Evolutionary conservation across 352 stramenopile genomes (phyloP), one percentile per base, ranked within the genome.

Genomic region (Blastocystis sp.): DNA sequence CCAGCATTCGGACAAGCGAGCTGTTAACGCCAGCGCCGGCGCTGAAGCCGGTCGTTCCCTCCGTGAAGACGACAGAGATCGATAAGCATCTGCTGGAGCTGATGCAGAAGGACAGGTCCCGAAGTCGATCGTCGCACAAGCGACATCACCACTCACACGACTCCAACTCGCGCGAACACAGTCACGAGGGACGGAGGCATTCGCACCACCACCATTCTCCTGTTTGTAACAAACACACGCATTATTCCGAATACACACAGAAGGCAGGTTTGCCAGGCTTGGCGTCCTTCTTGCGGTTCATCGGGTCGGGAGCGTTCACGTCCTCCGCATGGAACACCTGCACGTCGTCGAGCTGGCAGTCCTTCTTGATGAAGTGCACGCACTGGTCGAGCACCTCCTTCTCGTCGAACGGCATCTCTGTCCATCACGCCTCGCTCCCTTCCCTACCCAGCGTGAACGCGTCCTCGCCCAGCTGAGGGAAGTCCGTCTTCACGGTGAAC

Each of bases 401-500:
- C 46, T 85, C 75, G 40, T 85, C 63, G 40, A 85, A 85, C 21
- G 75, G 75, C 57, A 76, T 85, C 42, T 85, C 75, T 79, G 14
- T 65, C 4, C 53, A 11, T 79, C 0, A 65, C 38, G 2, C 27
- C 4, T 9, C 8, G 6, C 40, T 3, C 40, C 24, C 14, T 2
- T 0, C 8, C 24, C 21, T 65, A 79, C 69, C 69, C 40, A 85
- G 54, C 34, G 75, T 61, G 49, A 85, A 85, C n/a, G 75, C 75
- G 40, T 85, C 75, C 42, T 85, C 56, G 36, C 75, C 75, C 46
- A 85, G 34, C 38, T 85, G 75, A 21, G 75, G 75, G 75, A 85
- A 85, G 40, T 85, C 75, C 9, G 75, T 85, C 46, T 85, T 85
- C n/a, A 85, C 63, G 24, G 75, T 85, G 51, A 85, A 85, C 32